Conservation (phyloP, 257 asterid species). For the Solanum pimpinellifolium region DNA sequence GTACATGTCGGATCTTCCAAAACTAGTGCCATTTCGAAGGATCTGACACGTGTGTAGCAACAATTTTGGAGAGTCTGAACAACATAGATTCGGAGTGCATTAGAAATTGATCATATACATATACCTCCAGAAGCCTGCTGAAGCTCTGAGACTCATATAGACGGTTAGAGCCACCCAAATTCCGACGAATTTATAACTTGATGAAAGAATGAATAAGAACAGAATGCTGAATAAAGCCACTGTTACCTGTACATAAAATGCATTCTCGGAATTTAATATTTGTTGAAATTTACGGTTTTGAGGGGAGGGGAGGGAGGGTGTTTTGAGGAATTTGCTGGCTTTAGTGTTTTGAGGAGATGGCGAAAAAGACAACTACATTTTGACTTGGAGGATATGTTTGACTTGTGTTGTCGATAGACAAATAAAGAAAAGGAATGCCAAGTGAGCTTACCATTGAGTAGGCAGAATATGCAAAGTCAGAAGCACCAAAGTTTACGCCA, state of each 20-base stretch:
- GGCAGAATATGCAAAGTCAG: slow-evolving; percentile 64
- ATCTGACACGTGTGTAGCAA: too few relatives aligned
- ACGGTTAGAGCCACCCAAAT: slow-evolving; percentile 55
- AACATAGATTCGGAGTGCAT: background rate
- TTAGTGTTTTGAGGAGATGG: background rate
- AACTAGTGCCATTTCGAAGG: too few relatives aligned
- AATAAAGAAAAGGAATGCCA: background rate
- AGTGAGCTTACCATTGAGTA: slow-evolving; percentile 37
- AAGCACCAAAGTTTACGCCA: slow-evolving; percentile 68
- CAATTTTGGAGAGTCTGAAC: background rate
- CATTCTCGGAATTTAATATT: background rate
- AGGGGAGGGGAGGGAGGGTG: background rate
- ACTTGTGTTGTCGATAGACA: background rate
- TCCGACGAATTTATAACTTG: slow-evolving; percentile 43
- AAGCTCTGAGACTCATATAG: slow-evolving; percentile 56
- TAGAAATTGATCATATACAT: background rate
- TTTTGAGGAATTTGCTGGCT: background rate
- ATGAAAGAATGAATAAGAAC: slow-evolving; percentile 37
- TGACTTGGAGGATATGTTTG: background rate
- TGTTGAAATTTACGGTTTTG: background rate
- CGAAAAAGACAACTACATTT: background rate
- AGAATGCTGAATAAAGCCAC: slow-evolving; percentile 56
- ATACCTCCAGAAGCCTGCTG: slow-evolving; percentile 73
- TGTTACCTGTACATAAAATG: slow-evolving; percentile 27
- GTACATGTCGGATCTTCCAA: background rate